phyloP scores from a whole-genome alignment of 768 basidiomycete species.

The Udeniomyces megalosporus region DNA sequence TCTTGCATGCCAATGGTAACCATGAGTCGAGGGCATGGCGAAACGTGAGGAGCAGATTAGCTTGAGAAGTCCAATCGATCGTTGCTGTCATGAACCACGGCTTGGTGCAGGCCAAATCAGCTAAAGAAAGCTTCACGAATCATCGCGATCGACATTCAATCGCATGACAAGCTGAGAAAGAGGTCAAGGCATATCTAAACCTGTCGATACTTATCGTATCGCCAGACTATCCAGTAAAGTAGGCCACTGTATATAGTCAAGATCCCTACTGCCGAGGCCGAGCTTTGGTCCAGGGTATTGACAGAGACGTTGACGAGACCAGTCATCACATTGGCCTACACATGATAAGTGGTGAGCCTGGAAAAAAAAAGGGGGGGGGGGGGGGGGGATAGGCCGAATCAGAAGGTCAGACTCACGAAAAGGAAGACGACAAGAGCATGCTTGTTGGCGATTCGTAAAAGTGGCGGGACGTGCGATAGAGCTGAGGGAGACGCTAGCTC shows the following conservation, averaged over 20 bases:
- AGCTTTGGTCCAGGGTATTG: constrained; percentile 59
- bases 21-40: too few relatives aligned
- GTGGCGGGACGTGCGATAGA: constrained; percentile 21
- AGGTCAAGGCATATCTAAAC: too few relatives aligned
- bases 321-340: constrained; percentile 70
- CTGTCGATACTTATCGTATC: too few relatives aligned
- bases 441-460: constrained; percentile 67
- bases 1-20: too few relatives aligned
- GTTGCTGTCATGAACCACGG: too few relatives aligned
- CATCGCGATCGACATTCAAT: too few relatives aligned
- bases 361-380: background rate
- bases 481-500: constrained; percentile 42
- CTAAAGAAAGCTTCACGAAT: too few relatives aligned
- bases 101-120: too few relatives aligned
- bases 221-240: constrained; percentile 52
- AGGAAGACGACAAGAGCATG: constrained; percentile 71
- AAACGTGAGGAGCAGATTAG: too few relatives aligned
- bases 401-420: constrained; percentile 38
- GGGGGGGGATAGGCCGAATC: background rate
- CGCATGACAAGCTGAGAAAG: too few relatives aligned
- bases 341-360: background rate
- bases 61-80: too few relatives aligned
- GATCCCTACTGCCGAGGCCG: constrained; percentile 44
- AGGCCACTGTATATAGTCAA: constrained; percentile 45
- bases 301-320: constrained; percentile 68